These are phyloP conservation scores for Rhodosorus marinus DNA, from an alignment of 23 red algal genomes.

Conservation along the genomic window DNA sequence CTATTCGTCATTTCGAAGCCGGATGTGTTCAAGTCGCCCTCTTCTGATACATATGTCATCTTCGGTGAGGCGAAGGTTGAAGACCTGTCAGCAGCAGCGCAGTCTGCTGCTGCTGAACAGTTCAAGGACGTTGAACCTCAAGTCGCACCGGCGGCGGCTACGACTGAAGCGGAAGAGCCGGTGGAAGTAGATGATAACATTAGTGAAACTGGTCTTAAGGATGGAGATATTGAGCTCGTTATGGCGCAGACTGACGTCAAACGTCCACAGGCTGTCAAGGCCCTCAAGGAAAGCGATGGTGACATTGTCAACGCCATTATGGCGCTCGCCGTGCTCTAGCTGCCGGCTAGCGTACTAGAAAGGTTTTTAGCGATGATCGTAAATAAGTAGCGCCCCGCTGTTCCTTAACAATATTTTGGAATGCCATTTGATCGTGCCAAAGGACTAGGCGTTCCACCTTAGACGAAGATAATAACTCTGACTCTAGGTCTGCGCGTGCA, in stretches of 20 bases:
- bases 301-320: constrained; percentile 99
- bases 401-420: too few species aligned
- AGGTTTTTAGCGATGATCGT: too few species aligned
- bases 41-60: constrained; percentile 91
- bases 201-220: constrained; percentile 66
- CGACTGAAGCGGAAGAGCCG: neutral
- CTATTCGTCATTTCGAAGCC: constrained; percentile 87
- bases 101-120: constrained; percentile 53
- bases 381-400: too few species aligned
- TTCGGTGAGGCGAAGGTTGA: constrained; percentile 99
- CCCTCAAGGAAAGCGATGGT: constrained; percentile 79
- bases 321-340: constrained; percentile 80
- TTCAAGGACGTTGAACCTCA: constrained; percentile 19
- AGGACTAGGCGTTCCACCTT: too few species aligned
- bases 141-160: neutral
- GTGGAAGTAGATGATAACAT: constrained; percentile 58
- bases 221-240: constrained; percentile 92
- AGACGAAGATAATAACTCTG: too few species aligned
- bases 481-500: too few species aligned
- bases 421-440: too few species aligned
- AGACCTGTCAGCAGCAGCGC: constrained; percentile 48
- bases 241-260: constrained; percentile 83
- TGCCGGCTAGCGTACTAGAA: too few species aligned
- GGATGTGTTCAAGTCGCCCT: constrained; percentile 90
- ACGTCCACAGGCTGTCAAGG: constrained; percentile 86